Conservation (phyloP, 441 rosid genomes). For the Manihot esculenta region DNA sequence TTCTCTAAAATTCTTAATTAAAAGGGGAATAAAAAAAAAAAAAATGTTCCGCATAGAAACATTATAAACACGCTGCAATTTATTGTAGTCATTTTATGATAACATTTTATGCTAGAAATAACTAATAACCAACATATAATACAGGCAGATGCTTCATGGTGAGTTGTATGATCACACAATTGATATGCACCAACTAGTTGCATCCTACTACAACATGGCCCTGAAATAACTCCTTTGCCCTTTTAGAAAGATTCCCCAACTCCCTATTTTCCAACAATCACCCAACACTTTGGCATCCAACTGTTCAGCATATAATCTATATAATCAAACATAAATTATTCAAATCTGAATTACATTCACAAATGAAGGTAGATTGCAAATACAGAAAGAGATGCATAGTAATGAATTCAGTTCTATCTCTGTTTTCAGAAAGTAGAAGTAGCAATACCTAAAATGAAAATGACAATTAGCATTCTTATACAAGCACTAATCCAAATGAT, state of each 20-base stretch:
- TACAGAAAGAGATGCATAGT: not conserved
- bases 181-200: not conserved
- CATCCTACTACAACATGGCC: not conserved
- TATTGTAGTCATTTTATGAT: not conserved
- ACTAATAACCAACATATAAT: not conserved
- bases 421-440: not conserved
- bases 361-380: not conserved
- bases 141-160: too few relatives aligned
- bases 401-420: not conserved
- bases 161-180: not conserved
- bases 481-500: not conserved
- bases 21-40: not conserved
- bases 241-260: not conserved
- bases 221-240: not conserved
- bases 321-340: not conserved
- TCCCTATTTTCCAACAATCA: not conserved
- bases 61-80: not conserved
- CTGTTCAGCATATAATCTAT: not conserved
- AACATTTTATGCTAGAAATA: conserved; percentile 6
- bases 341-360: not conserved
- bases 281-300: not conserved
- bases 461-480: not conserved
- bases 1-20: not conserved
- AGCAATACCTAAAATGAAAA: not conserved
- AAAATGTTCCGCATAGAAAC: not conserved